Evolutionary conservation across 345 rosid genomes (phyloP).

Genomic region (Aethionema arabicum): DNA sequence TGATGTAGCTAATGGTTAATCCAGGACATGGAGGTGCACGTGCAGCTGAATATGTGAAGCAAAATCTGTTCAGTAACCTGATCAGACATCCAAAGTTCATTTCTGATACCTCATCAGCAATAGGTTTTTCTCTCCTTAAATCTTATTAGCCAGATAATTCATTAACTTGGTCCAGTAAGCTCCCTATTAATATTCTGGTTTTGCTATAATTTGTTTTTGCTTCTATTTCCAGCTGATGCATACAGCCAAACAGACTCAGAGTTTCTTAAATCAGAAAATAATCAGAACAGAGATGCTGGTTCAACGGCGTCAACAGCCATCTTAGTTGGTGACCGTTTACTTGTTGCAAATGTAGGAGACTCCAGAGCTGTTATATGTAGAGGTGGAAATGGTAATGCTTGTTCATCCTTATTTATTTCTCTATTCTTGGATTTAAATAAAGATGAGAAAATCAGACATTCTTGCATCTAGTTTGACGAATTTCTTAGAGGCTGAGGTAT

Average conservation of each 20-base stretch:
- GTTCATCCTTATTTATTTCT: conserved; percentile 1
- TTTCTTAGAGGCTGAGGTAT: neutral
- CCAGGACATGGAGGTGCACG: conserved; percentile 99
- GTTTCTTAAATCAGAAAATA: conserved; percentile 85
- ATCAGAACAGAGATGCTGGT: conserved; percentile 97
- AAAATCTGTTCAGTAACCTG: conserved; percentile 89
- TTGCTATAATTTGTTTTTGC: conserved; percentile 19
- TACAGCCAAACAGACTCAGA: conserved; percentile 90
- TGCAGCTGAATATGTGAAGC: conserved; percentile 98
- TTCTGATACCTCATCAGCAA: conserved; percentile 89
- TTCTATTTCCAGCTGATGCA: conserved; percentile 71
- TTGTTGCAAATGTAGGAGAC: conserved; percentile 97
- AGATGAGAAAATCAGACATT: conserved; percentile 6
- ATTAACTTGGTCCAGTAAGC: neutral
- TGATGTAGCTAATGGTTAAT: conserved; percentile 27
- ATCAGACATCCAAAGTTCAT: conserved; percentile 94
- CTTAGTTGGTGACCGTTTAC: conserved; percentile 87
- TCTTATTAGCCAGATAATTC: conserved; percentile 8
- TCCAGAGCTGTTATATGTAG: conserved; percentile 98
- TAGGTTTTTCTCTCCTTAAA: conserved; percentile 49
- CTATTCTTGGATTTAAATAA: neutral
- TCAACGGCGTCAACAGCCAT: conserved; percentile 98
- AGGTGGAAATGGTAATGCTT: conserved; percentile 78
- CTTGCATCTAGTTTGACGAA: neutral
- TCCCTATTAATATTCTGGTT: conserved; percentile 26